These are phyloP conservation scores for Steccherinum ochraceum DNA, from an alignment of 768 basidiomycete genomes.

Conservation along the genomic window DNA sequence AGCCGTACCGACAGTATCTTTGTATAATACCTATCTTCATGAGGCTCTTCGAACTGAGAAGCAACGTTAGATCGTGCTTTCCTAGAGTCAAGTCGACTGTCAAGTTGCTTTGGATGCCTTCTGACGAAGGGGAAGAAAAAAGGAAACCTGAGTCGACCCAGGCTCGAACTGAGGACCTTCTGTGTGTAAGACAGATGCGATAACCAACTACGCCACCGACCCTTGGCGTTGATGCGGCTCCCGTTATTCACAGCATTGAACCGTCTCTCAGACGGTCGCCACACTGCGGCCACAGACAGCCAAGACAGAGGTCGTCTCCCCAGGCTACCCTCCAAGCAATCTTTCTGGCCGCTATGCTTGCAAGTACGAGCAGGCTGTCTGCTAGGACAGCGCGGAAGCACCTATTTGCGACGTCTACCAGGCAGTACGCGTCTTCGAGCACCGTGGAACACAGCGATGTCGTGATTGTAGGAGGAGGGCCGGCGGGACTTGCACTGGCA, in stretches of 20 bases:
- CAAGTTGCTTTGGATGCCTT: background rate
- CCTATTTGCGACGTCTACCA: background rate
- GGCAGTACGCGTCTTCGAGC: background rate
- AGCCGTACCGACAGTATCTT: too few species aligned
- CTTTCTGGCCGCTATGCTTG: background rate
- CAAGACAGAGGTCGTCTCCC: too few species aligned
- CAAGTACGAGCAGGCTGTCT: background rate
- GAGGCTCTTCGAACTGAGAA: too few species aligned
- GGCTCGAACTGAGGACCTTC: background rate
- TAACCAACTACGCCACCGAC: conserved; percentile 74
- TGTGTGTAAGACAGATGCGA: conserved; percentile 53
- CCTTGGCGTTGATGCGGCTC: too few species aligned
- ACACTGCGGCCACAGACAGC: too few species aligned
- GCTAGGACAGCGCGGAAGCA: background rate
- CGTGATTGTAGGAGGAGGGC: conserved; percentile 93
- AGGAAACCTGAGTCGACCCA: background rate
- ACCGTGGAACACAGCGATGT: conserved; percentile 62
- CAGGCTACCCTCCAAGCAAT: too few species aligned
- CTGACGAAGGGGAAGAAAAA: background rate
- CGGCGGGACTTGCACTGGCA: conserved; percentile 85
- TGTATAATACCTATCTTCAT: too few species aligned
- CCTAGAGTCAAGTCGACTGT: too few species aligned
- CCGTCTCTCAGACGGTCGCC: background rate
- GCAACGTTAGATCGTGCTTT: too few species aligned
- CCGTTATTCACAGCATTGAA: too few species aligned